These are phyloP conservation scores for Apophysomyces variabilis DNA, from an alignment of 371 early-diverging fungal genomes.

Conservation along the genomic window DNA sequence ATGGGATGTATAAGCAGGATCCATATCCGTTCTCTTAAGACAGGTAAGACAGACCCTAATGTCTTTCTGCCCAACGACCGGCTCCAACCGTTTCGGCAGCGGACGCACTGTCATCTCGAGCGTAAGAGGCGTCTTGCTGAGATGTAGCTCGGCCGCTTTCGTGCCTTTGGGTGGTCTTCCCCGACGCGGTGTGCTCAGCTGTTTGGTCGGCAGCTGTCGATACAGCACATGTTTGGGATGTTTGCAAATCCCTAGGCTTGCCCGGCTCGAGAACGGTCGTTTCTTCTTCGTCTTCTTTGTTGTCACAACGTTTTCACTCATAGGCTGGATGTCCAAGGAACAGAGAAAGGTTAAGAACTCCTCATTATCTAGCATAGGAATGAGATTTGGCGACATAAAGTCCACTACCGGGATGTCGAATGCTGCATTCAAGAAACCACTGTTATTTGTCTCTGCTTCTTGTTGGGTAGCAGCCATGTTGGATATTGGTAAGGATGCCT, in stretches of 20 bases:
- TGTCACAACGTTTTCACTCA: neutral
- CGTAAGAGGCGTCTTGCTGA: neutral
- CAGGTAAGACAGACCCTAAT: conserved; percentile 49
- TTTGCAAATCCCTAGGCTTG: conserved; percentile 27
- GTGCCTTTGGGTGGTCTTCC: conserved; percentile 53
- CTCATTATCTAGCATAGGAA: neutral
- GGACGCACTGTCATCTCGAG: conserved; percentile 39
- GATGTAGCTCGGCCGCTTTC: conserved; percentile 18
- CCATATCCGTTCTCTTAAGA: conserved; percentile 43
- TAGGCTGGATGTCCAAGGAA: neutral
- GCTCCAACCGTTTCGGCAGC: conserved; percentile 43
- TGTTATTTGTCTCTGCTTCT: neutral
- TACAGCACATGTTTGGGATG: conserved; percentile 30
- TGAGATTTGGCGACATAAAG: neutral
- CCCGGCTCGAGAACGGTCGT: conserved; percentile 7
- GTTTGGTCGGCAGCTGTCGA: conserved; percentile 10
- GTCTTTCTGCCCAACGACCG: conserved; percentile 37
- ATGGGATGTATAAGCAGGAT: conserved; percentile 35
- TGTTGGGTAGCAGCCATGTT: neutral
- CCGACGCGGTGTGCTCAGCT: conserved; percentile 32
- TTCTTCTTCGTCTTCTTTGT: neutral
- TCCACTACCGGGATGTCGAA: neutral
- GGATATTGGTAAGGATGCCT: neutral
- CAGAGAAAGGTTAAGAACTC: neutral
- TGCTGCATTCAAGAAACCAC: neutral